Evolutionary conservation across 441 rosid species (phyloP).

Genomic region (Corymbia citriodora): DNA sequence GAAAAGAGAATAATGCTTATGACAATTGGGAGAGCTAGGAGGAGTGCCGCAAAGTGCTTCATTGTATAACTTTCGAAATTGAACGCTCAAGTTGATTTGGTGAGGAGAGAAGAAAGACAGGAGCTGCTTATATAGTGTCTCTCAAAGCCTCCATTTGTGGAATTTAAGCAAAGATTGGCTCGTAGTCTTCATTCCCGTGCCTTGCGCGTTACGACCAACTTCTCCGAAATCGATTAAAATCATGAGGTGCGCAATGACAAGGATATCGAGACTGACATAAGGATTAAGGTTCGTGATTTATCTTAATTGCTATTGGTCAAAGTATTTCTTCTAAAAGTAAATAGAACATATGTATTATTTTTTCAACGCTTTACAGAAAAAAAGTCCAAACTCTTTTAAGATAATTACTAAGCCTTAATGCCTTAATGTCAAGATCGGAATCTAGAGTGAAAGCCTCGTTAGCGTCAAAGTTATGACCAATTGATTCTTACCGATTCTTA

Average conservation of each 20-base stretch:
- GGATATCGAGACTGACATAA: neutral
- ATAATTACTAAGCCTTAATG: neutral
- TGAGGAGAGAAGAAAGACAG: neutral
- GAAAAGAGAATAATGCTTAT: neutral
- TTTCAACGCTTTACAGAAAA: no score
- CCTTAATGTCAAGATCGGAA: neutral
- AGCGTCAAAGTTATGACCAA: neutral
- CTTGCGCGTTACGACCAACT: neutral
- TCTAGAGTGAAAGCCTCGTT: neutral
- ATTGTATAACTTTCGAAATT: neutral
- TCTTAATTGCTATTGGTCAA: neutral
- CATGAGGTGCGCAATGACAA: neutral
- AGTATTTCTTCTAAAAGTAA: neutral
- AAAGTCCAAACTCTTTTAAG: neutral
- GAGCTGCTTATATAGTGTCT: neutral
- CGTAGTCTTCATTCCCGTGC: neutral
- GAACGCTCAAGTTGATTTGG: neutral
- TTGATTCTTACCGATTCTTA: neutral
- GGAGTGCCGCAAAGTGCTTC: neutral
- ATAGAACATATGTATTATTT: neutral
- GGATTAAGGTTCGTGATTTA: neutral
- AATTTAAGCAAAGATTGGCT: neutral
- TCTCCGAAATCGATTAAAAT: neutral
- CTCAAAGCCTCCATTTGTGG: neutral
- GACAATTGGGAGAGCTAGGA: neutral